A percentile compares a stretch with the other conserved stretches of the same genome.
Evolutionary conservation across 2,329 filamentous ascomycete genomes (phyloP).

Genomic region (Cytospora mali): DNA sequence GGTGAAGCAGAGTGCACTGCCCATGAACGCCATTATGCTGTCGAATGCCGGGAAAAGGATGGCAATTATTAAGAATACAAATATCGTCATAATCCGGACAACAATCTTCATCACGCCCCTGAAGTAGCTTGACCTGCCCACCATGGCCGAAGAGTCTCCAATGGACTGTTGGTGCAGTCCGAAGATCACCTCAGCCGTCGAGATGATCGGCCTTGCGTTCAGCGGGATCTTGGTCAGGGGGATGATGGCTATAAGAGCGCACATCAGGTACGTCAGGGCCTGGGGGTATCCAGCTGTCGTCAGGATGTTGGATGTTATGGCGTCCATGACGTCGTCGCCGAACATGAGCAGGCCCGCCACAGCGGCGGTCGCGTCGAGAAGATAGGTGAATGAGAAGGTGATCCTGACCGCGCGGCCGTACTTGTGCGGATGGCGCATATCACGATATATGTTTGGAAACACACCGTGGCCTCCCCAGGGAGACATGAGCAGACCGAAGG

Average conservation of each 20-base stretch:
- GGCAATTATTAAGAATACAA: conserved; percentile 76
- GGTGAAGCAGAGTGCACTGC: conserved; percentile 86
- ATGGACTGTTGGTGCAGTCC: conserved; percentile 64
- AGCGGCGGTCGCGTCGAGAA: conserved; percentile 80
- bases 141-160: conserved; percentile 48
- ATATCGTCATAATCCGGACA: conserved; percentile 67
- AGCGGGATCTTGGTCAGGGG: conserved; percentile 94
- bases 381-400: conserved; percentile 84
- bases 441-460: conserved; percentile 75
- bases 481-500: conserved; percentile 87
- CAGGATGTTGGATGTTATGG: conserved; percentile 90
- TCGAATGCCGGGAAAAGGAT: conserved; percentile 76
- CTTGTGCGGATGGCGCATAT: conserved; percentile 76
- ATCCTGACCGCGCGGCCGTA: conserved; percentile 74
- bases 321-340: conserved; percentile 82
- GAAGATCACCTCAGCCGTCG: conserved; percentile 78
- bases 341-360: conserved; percentile 92
- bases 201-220: conserved; percentile 84
- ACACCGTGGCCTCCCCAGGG: conserved; percentile 66
- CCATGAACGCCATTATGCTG: conserved; percentile 88
- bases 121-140: conserved; percentile 59
- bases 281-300: conserved; percentile 72
- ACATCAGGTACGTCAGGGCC: conserved; percentile 75
- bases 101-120: conserved; percentile 60
- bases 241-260: conserved; percentile 86